Evolutionary conservation across 176 grass and related monocot genomes (phyloP), one percentile per base, ranked within the genome.

Genomic region (Rhynchospora breviuscula): DNA sequence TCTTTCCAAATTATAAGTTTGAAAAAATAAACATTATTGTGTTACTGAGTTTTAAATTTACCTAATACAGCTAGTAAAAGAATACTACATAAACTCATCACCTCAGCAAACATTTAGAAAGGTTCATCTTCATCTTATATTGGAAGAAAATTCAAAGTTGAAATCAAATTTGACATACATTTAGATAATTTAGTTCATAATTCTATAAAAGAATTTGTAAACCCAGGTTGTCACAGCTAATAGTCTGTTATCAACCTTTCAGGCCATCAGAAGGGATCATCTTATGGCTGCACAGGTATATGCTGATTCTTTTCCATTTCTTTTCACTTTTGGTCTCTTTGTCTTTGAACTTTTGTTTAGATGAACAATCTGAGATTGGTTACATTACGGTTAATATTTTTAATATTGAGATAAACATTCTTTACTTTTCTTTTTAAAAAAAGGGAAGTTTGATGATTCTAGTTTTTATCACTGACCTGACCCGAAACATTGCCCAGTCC

Each of bases 211-310:
- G 4, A 49, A 64, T 9, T 67, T 63, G 7, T 10, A 18, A 43
- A 40, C 35, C 35, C 35, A 40, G 33, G 35, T 22, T 18, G 1
- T 26, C 62, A 25, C 8, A 52, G 49, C 49, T 52, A 52, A 52
- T 15, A 12, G 46, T 76, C 4, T 52, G 49, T 76, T 81, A 45
- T 40, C 53, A 66, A 81, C 64, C 25, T 81, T 82, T 23, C 63
- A 82, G 79, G 79, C 79, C 44, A 82, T 82, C 61, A 67, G 10
- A 67, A 67, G 63, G 40, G 79, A 82, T 65, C n/a, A 45, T 67
- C 79, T 82, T 47, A 62, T 8, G 46, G 12, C 21, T 25, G 79
- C 44, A 23, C 79, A 82, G 59, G 79, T 82, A 14, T 25, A 81
- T 63, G 21, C 25, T 45, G 8, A n/a, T 79, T 81, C 11, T 40